Evolutionary conservation across 2,329 filamentous ascomycete genomes (phyloP), one percentile per base, ranked within the genome.

Genomic region (Sphaerulina musiva): DNA sequence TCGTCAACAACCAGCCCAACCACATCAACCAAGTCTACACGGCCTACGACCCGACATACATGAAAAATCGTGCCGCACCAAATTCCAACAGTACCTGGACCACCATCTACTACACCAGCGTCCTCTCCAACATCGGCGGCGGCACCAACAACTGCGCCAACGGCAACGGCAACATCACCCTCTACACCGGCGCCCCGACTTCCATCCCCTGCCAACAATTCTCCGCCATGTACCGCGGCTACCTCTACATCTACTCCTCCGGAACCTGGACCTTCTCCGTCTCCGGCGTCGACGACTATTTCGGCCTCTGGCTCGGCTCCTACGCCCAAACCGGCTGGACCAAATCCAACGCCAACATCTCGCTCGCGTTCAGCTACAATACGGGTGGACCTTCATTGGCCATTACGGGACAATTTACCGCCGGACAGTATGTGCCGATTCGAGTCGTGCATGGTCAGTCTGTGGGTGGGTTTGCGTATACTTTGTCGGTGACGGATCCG

Each of bases 401-500:
- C 5, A 34, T 51, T 17, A 20, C 47, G 2, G 26, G n/a, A 1
- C 47, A 45, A 32, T 36, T 59, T 10, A 43, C 23, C 1, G 49
- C 42, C 4, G 56, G 56, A 1, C 50, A 42, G 1, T 54, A 54
- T 36, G 10, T 59, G 14, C 57, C 57, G 1, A 48, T 59, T 8
- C 34, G 57, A 9, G 20, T 59, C n/a, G 50, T 57, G 2, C 47
- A 51, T 46, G 53, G 49, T n/a, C 56, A 58, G 26, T 53, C 41
- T 10, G 43, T 43, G 26, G 53, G 56, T 3, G 56, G 56, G 10
- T 51, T 29, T 44, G 49, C 42, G 9, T 58, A 46, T 45, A 17
- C 38, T 2, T 7, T 58, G 1, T 42, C 32, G 12, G 46, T 58
- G 11, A 38, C 31, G 14, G 53, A 58, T 47, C 56, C 56, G 1